Base-by-base conservation (phyloP, 2,329 filamentous ascomycete genomes). In the Fusarium illudens region DNA sequence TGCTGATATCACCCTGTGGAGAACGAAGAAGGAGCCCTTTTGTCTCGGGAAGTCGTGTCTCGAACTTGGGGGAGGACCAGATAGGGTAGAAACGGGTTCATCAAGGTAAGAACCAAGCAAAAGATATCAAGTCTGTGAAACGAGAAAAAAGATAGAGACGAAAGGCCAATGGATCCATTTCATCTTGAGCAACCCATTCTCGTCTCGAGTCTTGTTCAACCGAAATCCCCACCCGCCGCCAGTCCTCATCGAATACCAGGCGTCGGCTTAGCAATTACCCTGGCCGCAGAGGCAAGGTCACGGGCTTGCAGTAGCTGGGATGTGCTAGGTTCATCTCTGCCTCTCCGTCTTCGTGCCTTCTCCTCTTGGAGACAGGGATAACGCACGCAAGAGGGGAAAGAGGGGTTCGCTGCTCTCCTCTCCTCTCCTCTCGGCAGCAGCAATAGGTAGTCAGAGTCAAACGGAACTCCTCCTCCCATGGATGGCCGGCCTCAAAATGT, bases 241-340 rank as follows among this genome's bases (percentile, higher is more conserved):
- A 44, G 22, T 37, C 49, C 58, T 68, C 48, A 58, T 73, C 71
- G 65, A 73, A 73, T 73, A 42, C 65, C 67, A 71, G 30, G 20
- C 56, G 51, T 68, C 54, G 59, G 58, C 66, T 73, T 73, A 72
- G 67, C 69, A 73, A 73, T 73, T 61, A 60, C 52, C 29, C 57
- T 27, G 10, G 25, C 44, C 49, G 30, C 32, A 61, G 33, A 60
- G 50, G 44, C 29, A 55, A 44, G 42, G 51, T 63, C 50, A 52
- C 58, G 10, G 22, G 46, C 29, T 32, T 60, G 51, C 53, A 60
- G 42, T 44, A 62, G 42, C 22, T 57, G 20, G 50, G 42, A 11
- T 13, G n/a, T n/a, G n/a, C n/a, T n/a, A n/a, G n/a, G n/a, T 8
- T 32, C 42, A 7, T 22, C 42, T 46, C 42, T 46, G n/a, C 25